A percentile compares a stretch with the other conserved stretches of the same genome.
Conservation (phyloP, 257 asterid species). For the Anisodus tanguticus region DNA sequence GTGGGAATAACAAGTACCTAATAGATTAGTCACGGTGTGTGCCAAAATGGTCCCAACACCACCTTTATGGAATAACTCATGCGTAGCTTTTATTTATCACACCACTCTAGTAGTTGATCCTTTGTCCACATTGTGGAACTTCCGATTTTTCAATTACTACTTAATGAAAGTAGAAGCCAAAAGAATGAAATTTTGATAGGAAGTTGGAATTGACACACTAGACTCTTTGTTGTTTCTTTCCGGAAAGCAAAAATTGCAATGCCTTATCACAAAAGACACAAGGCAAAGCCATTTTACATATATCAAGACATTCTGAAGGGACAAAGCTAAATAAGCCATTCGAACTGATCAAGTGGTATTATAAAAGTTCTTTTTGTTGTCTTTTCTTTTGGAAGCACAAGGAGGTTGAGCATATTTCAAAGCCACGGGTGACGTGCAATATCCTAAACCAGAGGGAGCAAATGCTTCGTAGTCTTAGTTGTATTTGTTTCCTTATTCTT, state of each 20-base stretch:
- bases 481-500: neutral
- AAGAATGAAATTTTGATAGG: neutral
- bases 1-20: neutral
- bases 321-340: neutral
- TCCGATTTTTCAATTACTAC: neutral
- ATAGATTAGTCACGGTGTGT: constrained; percentile 6
- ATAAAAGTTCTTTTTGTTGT: neutral
- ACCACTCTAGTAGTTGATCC: neutral
- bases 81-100: neutral
- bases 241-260: neutral
- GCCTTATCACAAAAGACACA: neutral
- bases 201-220: neutral
- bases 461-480: neutral
- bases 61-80: neutral
- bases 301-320: constrained; percentile 1
- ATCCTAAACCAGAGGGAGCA: neutral
- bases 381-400: neutral
- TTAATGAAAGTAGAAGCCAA: neutral
- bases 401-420: neutral
- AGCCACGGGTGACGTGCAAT: neutral
- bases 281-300: constrained; percentile 2
- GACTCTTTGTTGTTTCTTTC: no score
- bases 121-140: constrained; percentile 9
- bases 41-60: neutral
- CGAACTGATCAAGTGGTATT: neutral